Evolutionary conservation across 2,329 filamentous ascomycete genomes (phyloP).

Genomic region (Penicillium digitatum): DNA sequence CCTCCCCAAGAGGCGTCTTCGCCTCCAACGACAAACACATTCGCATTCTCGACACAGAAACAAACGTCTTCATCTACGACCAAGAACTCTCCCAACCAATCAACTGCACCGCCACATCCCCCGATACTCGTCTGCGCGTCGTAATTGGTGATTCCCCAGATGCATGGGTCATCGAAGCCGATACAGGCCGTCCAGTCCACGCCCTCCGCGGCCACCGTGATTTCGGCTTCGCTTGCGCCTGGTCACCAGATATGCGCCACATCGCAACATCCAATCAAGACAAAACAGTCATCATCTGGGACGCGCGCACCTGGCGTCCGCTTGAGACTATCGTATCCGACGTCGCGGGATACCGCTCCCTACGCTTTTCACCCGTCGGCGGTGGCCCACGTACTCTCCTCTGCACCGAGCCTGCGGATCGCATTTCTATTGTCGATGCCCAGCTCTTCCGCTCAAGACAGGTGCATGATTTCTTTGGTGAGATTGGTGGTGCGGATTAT

Average conservation of each 20-base stretch:
- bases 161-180: conserved; percentile 43
- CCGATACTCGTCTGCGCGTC: conserved; percentile 43
- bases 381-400: conserved; percentile 43
- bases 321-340: conserved; percentile 43
- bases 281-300: conserved; percentile 47
- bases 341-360: conserved; percentile 43
- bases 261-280: conserved; percentile 48
- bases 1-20: conserved; percentile 51
- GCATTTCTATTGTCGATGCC: conserved; percentile 44
- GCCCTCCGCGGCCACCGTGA: conserved; percentile 41
- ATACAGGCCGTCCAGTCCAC: conserved; percentile 40
- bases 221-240: conserved; percentile 46
- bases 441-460: conserved; percentile 42
- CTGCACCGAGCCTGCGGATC: conserved; percentile 44
- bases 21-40: conserved; percentile 56
- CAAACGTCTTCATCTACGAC: conserved; percentile 38
- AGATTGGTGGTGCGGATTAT: conserved; percentile 44
- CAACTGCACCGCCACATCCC: conserved; percentile 46
- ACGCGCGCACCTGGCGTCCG: conserved; percentile 41
- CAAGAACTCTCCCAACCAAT: conserved; percentile 40
- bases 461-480: conserved; percentile 46
- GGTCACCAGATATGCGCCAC: conserved; percentile 47
- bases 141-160: conserved; percentile 44
- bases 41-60: conserved; percentile 52
- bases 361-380: conserved; percentile 45